These are phyloP conservation scores for Tritrichomonas foetus DNA, from an alignment of 208 protist species.

Conservation along the genomic window DNA sequence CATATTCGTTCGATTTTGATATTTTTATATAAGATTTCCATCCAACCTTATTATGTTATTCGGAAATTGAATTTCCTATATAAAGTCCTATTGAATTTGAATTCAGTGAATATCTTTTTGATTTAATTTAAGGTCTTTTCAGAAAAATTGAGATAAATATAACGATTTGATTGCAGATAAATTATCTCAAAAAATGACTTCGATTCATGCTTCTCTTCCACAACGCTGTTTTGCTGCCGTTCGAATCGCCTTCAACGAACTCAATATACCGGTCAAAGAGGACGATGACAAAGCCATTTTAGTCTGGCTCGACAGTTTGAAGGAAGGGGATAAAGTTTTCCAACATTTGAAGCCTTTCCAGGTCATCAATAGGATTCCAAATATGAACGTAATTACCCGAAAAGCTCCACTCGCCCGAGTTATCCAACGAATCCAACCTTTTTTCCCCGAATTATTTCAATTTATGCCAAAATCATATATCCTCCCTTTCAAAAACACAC, in stretches of 20 bases:
- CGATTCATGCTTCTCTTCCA: background rate
- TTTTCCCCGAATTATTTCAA: background rate
- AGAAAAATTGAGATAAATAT: no score
- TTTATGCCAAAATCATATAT: slow-evolving; percentile 35
- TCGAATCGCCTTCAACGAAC: background rate
- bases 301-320: background rate
- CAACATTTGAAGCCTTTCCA: background rate
- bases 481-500: background rate
- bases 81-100: no score
- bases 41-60: no score
- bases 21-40: no score
- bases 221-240: background rate
- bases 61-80: no score
- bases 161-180: no score
- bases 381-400: background rate
- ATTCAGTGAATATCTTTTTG: no score
- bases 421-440: background rate
- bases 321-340: background rate
- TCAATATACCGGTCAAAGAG: background rate
- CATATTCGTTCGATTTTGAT: no score
- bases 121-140: no score
- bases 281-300: background rate
- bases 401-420: background rate
- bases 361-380: slow-evolving; percentile 23
- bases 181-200: no score